Conservation (phyloP, 2,329 filamentous ascomycete genomes). For the Xylaria sp. region DNA sequence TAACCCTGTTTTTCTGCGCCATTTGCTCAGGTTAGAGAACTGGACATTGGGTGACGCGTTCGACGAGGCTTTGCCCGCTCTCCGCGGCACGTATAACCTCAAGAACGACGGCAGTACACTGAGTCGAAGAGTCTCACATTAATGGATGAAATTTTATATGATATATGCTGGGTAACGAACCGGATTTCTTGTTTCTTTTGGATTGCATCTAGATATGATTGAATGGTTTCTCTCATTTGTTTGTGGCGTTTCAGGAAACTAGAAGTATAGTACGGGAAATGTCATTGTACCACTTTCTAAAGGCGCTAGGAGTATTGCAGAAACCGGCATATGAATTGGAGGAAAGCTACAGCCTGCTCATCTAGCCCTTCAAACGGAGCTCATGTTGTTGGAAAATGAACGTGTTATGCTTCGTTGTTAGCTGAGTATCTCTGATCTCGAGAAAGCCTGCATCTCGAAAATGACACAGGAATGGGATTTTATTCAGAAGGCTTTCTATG, state of each 20-base stretch:
- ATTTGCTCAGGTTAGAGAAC: slow-evolving; percentile 79
- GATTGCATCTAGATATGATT: neutral
- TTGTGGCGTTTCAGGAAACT: slow-evolving; percentile 1
- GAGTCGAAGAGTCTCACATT: neutral
- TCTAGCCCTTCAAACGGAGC: neutral
- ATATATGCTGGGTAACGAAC: neutral
- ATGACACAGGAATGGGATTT: neutral
- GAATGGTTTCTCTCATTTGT: too few species aligned
- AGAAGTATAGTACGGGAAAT: neutral
- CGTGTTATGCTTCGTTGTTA: too few species aligned
- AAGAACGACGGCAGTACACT: slow-evolving; percentile 40
- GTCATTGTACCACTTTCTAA: neutral
- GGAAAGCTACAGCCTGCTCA: neutral
- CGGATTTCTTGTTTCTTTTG: neutral
- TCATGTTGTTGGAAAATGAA: neutral
- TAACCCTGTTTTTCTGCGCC: slow-evolving; percentile 87
- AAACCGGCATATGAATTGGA: neutral
- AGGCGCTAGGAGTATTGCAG: neutral
- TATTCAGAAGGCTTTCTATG: neutral
- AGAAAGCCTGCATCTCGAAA: neutral
- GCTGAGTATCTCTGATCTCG: neutral
- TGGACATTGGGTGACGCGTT: slow-evolving; percentile 83
- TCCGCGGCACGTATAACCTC: slow-evolving; percentile 59
- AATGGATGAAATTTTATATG: neutral
- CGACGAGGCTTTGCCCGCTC: slow-evolving; percentile 69